Conservation (phyloP, 2,329 filamentous ascomycete genomes). For the Dactylonectria estremocensis region DNA sequence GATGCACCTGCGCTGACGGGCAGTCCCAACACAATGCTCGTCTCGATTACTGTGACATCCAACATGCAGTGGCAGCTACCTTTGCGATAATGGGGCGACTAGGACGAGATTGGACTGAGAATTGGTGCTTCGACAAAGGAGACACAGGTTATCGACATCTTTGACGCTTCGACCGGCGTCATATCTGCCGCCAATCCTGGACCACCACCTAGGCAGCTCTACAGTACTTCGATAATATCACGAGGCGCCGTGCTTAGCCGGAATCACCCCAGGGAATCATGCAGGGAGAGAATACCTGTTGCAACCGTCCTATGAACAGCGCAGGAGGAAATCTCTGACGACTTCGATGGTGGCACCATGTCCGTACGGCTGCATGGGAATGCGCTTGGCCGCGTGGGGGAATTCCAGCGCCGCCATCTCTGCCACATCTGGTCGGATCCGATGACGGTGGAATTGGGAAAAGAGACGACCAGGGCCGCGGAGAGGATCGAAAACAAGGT, state of each 20-base stretch:
- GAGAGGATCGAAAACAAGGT: conserved; percentile 33
- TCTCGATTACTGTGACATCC: conserved; percentile 2
- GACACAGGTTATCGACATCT: neutral
- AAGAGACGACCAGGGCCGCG: conserved; percentile 20
- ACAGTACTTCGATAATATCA: conserved; percentile 17
- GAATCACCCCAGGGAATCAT: conserved; percentile 8
- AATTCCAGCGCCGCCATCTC: conserved; percentile 3
- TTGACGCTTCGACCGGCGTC: conserved; percentile 8
- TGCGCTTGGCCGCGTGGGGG: conserved; percentile 28
- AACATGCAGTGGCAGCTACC: conserved; percentile 14
- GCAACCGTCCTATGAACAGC: neutral
- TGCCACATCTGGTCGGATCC: conserved; percentile 24
- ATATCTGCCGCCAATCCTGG: conserved; percentile 9
- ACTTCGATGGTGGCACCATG: conserved; percentile 22
- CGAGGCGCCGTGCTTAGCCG: conserved; percentile 13
- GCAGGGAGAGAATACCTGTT: neutral
- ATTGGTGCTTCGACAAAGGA: neutral
- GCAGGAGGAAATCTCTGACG: conserved; percentile 17
- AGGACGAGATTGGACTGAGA: neutral
- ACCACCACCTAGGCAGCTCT: conserved; percentile 18
- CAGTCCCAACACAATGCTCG: conserved; percentile 13
- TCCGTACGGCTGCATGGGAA: conserved; percentile 5
- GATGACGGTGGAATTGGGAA: conserved; percentile 6
- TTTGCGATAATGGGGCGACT: conserved; percentile 5
- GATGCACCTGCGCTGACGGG: conserved; percentile 11